phyloP scores from a whole-genome alignment of 108 stramenopile species.

The Discostella stelligeroides region DNA sequence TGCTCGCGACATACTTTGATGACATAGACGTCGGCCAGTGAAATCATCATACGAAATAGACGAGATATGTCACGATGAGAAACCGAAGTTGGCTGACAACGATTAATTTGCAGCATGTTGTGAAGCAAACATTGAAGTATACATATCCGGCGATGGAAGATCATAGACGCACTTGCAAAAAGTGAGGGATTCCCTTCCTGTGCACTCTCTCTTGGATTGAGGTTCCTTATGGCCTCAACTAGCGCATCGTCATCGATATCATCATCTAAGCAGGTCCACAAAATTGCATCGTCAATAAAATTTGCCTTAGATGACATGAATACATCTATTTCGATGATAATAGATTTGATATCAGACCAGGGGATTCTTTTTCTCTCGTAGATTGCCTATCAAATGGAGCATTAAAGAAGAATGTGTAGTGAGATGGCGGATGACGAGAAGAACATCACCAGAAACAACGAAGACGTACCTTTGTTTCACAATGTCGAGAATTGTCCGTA shows the following conservation, averaged over 20 bases:
- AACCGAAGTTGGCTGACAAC: not conserved
- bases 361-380: conserved; percentile 20
- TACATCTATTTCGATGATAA: conserved; percentile 2
- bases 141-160: conserved; percentile 5
- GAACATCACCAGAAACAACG: not conserved
- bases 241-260: conserved; percentile 25
- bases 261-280: conserved; percentile 40
- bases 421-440: not conserved
- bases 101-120: conserved; percentile 6
- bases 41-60: conserved; percentile 18
- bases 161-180: not conserved
- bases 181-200: not conserved
- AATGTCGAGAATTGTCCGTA: not conserved
- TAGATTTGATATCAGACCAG: conserved; percentile 16
- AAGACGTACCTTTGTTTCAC: not conserved
- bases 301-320: conserved; percentile 26
- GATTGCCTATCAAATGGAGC: not conserved
- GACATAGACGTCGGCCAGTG: conserved; percentile 12
- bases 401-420: not conserved
- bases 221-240: conserved; percentile 1
- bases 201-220: not conserved
- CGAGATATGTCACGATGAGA: conserved; percentile 29
- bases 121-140: conserved; percentile 19
- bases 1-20: conserved; percentile 11
- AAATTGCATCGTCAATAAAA: conserved; percentile 17